Percentiles rank a stretch among this genome's conserved stretches.
These are phyloP conservation scores for Lyophyllum decastes DNA, from an alignment of 768 basidiomycete species.

Conservation along the genomic window DNA sequence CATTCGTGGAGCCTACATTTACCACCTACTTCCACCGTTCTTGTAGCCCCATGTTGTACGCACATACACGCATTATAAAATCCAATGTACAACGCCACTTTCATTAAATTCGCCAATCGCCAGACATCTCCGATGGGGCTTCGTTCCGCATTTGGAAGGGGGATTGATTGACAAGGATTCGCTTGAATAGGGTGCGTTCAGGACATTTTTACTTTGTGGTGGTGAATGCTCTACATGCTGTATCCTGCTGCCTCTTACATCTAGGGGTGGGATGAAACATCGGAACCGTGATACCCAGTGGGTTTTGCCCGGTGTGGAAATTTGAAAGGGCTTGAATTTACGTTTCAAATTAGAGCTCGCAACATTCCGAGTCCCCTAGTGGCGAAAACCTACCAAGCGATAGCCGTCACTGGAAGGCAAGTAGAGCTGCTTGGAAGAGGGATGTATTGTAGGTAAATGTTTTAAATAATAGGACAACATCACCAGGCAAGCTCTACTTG, in stretches of 20 bases:
- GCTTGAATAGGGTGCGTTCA: not conserved
- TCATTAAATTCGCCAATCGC: not conserved
- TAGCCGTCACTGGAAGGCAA: not conserved
- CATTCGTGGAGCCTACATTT: conserved; percentile 1
- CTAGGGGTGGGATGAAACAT: not conserved
- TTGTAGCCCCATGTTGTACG: not conserved
- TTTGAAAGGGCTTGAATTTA: not conserved
- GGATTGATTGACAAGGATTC: not conserved
- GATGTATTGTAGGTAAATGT: conserved; percentile 4
- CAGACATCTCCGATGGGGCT: not conserved
- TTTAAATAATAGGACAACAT: not conserved
- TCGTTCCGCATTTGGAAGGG: not conserved
- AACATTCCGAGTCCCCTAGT: not conserved
- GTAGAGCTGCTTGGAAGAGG: not conserved
- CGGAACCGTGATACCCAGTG: not conserved
- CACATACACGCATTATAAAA: not conserved
- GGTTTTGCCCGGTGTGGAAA: not conserved
- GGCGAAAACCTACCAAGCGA: not conserved
- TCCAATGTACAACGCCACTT: not conserved
- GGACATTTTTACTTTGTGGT: not conserved
- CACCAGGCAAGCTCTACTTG: conserved; percentile 33
- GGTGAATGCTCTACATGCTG: not conserved
- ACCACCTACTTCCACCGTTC: not conserved
- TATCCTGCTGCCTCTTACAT: not conserved
- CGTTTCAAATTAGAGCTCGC: not conserved